Base-by-base conservation (phyloP, 2,329 filamentous ascomycete species). In the Ciborinia camelliae region DNA sequence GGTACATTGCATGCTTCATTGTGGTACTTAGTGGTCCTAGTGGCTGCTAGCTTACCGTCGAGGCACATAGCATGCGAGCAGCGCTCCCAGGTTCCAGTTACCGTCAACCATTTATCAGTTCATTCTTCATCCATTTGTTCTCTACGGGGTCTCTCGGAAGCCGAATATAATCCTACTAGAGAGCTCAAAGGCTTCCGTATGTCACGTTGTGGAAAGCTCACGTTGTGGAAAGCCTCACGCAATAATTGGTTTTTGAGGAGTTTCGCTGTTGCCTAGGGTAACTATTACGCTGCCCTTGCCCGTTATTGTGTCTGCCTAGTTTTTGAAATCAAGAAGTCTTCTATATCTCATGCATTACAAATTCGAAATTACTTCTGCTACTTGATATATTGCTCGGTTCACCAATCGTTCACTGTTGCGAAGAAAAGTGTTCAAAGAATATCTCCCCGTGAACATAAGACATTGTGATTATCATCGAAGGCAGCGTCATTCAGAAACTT, bases 211-310 rank as follows among this genome's bases (percentile, higher is more conserved):
- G 3, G 9, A 14, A 12, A 28, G n/a, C n/a, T 18, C 41, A 35
- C 3, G 23, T 32, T 32, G 8, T 47, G 3, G 9, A 14, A 12
- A 28, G 5, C 37, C 28, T 12, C 28, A 35, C 18, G 28, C 26
- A 26, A 37, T 15, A 9, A 3, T 30, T 30, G 23, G 10, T 2
- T 54, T 37, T 45, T n/a, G 18, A 3, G 6, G 23, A 5, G 30
- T 10, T 45, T 58, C 9, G 39, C 28, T 23, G 54, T 58, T 45
- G 54, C 28, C 54, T 35, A 45, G 39, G 54, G 54, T 28, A 58
- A 45, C 39, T 18, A 45, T 3, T 23, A 32, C 45, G 45, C 45
- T 35, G 14, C 8, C 14, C 23, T 35, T 32, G 35, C 14, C n/a
- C 43, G 8, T 20, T 47, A 35, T 45, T 47, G 26, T 23, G 28